Percentiles rank a stretch among this genome's conserved stretches.
Conservation (phyloP, 2,329 filamentous ascomycete genomes). For the Neonectria faginata region DNA sequence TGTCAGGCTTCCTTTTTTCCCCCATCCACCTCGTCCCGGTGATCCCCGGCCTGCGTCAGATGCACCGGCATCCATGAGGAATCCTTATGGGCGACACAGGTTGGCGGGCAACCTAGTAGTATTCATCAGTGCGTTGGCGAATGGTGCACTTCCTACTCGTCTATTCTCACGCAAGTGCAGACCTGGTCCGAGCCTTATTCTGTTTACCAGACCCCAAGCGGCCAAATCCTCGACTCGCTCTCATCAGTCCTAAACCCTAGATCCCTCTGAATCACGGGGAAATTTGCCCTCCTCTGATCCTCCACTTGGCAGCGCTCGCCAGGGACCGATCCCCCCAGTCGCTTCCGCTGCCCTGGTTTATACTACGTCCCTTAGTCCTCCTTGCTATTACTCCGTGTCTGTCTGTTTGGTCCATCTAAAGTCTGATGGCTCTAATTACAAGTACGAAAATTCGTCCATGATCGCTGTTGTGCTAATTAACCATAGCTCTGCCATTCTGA, state of each 20-base stretch:
- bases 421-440: not conserved
- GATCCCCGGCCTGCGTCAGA: conserved; percentile 6
- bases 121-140: conserved; percentile 7
- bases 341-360: conserved; percentile 1
- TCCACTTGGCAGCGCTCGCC: conserved; percentile 7
- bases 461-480: not conserved
- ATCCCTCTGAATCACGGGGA: conserved; percentile 25
- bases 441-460: conserved; percentile 1
- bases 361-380: not conserved
- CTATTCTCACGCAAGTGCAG: not conserved
- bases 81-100: not conserved
- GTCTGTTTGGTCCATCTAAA: conserved; percentile 8
- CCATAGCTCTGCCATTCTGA: not conserved
- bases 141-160: not conserved
- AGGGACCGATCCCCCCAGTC: conserved; percentile 1
- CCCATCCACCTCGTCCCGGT: conserved; percentile 9
- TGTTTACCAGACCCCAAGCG: conserved; percentile 30
- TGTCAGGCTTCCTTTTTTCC: conserved; percentile 25
- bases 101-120: not conserved
- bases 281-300: conserved; percentile 18
- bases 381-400: conserved; percentile 7
- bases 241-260: conserved; percentile 1
- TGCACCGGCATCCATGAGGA: conserved; percentile 2
- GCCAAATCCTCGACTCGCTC: conserved; percentile 26
- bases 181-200: conserved; percentile 6